Conservation (phyloP, 2,329 filamentous ascomycete species). For the Diplocarpon rosae region DNA sequence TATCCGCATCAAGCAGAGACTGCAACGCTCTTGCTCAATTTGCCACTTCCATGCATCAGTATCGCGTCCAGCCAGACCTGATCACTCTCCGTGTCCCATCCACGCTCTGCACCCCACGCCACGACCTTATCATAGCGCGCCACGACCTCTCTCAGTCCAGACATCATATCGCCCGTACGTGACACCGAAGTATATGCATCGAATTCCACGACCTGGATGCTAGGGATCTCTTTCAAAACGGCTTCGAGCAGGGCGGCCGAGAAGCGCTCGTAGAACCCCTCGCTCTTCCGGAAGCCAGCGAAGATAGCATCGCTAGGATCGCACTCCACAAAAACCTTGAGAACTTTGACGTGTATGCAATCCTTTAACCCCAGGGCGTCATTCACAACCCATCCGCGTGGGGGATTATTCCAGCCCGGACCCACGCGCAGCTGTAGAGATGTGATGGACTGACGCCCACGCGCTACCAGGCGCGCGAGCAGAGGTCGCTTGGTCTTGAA, state of each 20-base stretch:
- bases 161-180: slow-evolving; percentile 54
- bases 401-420: slow-evolving; percentile 61
- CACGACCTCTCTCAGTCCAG: slow-evolving; percentile 43
- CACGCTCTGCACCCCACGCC: slow-evolving; percentile 56
- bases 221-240: slow-evolving; percentile 46
- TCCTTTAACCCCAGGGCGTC: slow-evolving; percentile 51
- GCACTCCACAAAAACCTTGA: slow-evolving; percentile 60
- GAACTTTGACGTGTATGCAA: slow-evolving; percentile 44
- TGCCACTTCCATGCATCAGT: slow-evolving; percentile 13
- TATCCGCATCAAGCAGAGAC: slow-evolving; percentile 6
- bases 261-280: slow-evolving; percentile 62
- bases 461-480: slow-evolving; percentile 51
- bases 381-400: slow-evolving; percentile 59
- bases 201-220: slow-evolving; percentile 50
- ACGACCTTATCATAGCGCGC: slow-evolving; percentile 39
- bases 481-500: slow-evolving; percentile 66
- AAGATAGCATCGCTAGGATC: slow-evolving; percentile 60
- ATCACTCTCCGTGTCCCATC: slow-evolving; percentile 45
- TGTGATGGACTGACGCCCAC: slow-evolving; percentile 48
- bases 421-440: slow-evolving; percentile 61
- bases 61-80: slow-evolving; percentile 20
- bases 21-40: slow-evolving; percentile 10
- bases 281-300: slow-evolving; percentile 46
- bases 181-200: slow-evolving; percentile 58
- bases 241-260: slow-evolving; percentile 44